Evolutionary conservation across 164 flowering plant genomes (phyloP), one percentile per base, ranked within the genome.

Genomic region (Stephania cephalantha): DNA sequence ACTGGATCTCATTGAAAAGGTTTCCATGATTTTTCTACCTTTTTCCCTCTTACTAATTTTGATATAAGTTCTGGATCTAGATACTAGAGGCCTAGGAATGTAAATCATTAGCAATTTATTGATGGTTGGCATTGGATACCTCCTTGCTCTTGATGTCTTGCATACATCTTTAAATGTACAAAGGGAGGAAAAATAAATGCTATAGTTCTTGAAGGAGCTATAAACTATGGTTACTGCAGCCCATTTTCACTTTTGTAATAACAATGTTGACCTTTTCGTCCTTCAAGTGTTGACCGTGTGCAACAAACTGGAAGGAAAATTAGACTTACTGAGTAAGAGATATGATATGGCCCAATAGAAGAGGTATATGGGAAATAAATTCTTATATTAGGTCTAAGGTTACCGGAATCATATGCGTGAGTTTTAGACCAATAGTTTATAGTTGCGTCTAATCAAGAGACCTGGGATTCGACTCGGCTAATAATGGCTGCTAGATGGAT

Each of bases 1-100:
- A 46, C 78, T 94, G 70, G 96, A 92, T 83, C 92, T 94, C 63
- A 89, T 92, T 82, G 98, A 94, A 77, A 92, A 94, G 97, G 98
- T 94, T 73, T 46, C 10, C 12, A 12, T 9, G 52, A 46, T 55
- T 73, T 53, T 22, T 74, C 78, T 25, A 58, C n/a, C 29, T 55
- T 25, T 45, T n/a, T 11, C 42, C 9, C 42, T 66, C 9, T 22
- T 30, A 7, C 35, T 66, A 58, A 50, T 7, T 58, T 58, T 58
- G n/a, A 58, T 58, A 15, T 58, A 15, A 18, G n/a, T 58, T 58
- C 65, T 58, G 2, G 55, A 50, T 50, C 55, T 7, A 50, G 9
- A 50, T 50, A 9, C 15, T 15, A 50, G 55, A 50, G 42, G 42
- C 42, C 42, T 35, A 35, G 42, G 2, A 2, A 58, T 17, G 8